A percentile compares a stretch with the other conserved stretches of the same genome.
Evolutionary conservation across 2,329 filamentous ascomycete species (phyloP).

Genomic region (Epichloe brachyelytri): DNA sequence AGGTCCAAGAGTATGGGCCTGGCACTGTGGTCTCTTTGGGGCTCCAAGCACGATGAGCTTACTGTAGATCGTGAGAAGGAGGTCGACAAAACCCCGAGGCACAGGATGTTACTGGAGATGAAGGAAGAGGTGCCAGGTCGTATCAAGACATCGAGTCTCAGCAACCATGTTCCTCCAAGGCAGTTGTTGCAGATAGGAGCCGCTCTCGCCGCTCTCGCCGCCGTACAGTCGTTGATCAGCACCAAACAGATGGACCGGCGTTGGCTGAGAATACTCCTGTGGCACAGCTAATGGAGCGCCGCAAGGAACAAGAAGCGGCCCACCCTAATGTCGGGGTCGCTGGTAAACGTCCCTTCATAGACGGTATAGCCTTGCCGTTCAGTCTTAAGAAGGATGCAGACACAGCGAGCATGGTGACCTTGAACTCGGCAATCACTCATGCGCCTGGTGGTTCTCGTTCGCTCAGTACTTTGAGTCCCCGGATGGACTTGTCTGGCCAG

Average conservation of each 20-base stretch:
- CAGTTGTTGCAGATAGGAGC: conserved; percentile 19
- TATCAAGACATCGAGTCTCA: conserved; percentile 28
- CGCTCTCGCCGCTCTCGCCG: conserved; percentile 33
- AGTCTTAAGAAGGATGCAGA: conserved; percentile 50
- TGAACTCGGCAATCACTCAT: conserved; percentile 31
- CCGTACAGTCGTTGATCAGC: conserved; percentile 36
- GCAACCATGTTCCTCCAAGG: conserved; percentile 14
- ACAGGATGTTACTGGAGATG: conserved; percentile 21
- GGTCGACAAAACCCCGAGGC: conserved; percentile 26
- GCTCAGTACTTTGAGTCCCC: conserved; percentile 16
- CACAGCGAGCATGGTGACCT: conserved; percentile 58
- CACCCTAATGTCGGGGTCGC: conserved; percentile 34
- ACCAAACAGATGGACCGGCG: conserved; percentile 27
- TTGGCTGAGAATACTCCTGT: conserved; percentile 29
- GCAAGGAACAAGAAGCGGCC: conserved; percentile 25
- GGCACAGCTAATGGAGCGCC: conserved; percentile 28
- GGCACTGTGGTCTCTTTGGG: conserved; percentile 77
- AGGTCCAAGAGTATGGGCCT: conserved; percentile 61
- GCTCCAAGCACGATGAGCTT: conserved; percentile 74
- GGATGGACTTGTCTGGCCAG: background rate
- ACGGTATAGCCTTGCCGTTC: conserved; percentile 62
- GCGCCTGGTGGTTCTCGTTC: conserved; percentile 19
- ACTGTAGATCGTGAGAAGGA: conserved; percentile 49
- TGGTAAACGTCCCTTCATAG: conserved; percentile 52
- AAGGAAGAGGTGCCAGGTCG: conserved; percentile 31